Base-by-base conservation (phyloP, 257 asterid genomes). In the Asclepias syriaca region DNA sequence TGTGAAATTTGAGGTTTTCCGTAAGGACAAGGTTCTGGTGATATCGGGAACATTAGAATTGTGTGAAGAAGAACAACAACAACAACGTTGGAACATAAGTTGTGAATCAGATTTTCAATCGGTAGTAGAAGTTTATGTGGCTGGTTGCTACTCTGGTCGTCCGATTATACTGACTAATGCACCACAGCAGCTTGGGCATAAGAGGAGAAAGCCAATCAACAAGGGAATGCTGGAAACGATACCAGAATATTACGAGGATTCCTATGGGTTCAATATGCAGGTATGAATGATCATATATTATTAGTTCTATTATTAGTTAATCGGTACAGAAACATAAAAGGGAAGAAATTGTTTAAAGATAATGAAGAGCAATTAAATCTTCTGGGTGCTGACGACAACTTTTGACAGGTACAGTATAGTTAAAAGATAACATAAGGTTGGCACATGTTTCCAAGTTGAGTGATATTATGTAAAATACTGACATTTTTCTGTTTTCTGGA, bases 101-200 rank as follows among this genome's bases (percentile, higher is more conserved):
- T 88, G 90, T 39, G 88, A 84, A 64, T 80, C 90, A 11, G 86
- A 81, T 64, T 50, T 77, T 51, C 56, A 43, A 27, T 43, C 48
- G 4, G 77, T 79, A 37, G 71, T 90, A 5, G 97, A 90, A 67
- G 96, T 90, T 61, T 88, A 79, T 69, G 84, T 90, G 48, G 96
- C 97, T 0, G 97, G 96, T 48, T 77, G 90, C 70, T 87, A 81
- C 82, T 74, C 75, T 8, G 88, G 93, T 46, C 67, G 80, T 74
- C 97, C 97, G 14, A 81, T 88, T 71, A 68, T 90, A 60, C 66
- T 90, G 80, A 84, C 88, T 3, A 87, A 77, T 70, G 77, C 86
- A 14, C 73, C 88, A 87, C 86, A 80, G 76, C 83, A 87, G 56
- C 74, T 83, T 77, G 78, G 10, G 8, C 9, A 9, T 9, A 8